Evolutionary conservation across 371 early-diverging fungal genomes (phyloP).

Genomic region (Coemansia sp.): DNA sequence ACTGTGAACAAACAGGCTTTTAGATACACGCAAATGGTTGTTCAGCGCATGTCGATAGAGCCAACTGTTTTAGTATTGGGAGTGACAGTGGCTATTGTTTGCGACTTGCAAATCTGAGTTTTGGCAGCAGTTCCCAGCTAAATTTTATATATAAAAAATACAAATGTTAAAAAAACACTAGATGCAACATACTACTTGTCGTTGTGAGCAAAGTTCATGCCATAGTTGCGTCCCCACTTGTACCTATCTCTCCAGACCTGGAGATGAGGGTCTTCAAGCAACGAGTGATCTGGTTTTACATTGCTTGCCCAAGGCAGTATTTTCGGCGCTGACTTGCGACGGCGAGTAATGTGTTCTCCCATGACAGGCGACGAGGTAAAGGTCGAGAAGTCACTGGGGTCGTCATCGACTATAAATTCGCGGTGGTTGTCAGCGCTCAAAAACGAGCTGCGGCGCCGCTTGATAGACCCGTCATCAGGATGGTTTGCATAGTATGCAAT

Average conservation of each 20-base stretch:
- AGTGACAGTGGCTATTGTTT: constrained; percentile 34
- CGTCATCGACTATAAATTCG: constrained; percentile 42
- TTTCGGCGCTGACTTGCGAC: constrained; percentile 24
- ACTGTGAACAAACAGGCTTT: not conserved
- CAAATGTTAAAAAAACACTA: not conserved
- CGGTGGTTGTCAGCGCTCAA: constrained; percentile 14
- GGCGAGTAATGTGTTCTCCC: constrained; percentile 4
- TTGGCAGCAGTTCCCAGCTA: constrained; percentile 13
- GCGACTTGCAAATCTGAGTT: constrained; percentile 26
- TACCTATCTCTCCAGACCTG: constrained; percentile 49
- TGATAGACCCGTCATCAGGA: constrained; percentile 14
- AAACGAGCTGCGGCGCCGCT: constrained; percentile 19
- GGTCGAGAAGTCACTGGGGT: constrained; percentile 46
- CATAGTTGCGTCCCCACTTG: constrained; percentile 48
- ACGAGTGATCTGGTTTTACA: constrained; percentile 29
- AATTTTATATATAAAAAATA: not conserved
- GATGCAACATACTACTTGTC: constrained; percentile 10
- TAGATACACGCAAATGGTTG: constrained; percentile 17
- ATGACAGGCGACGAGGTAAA: constrained; percentile 36
- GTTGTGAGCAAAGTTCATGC: constrained; percentile 49
- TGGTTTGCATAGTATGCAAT: constrained; percentile 42
- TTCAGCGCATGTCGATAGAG: constrained; percentile 13
- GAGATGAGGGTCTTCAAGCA: constrained; percentile 41
- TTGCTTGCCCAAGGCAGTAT: not conserved
- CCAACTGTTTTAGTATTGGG: constrained; percentile 29